These are phyloP conservation scores for Zymoseptoria tritici DNA, from an alignment of 2,329 filamentous ascomycete genomes.

Conservation along the genomic window DNA sequence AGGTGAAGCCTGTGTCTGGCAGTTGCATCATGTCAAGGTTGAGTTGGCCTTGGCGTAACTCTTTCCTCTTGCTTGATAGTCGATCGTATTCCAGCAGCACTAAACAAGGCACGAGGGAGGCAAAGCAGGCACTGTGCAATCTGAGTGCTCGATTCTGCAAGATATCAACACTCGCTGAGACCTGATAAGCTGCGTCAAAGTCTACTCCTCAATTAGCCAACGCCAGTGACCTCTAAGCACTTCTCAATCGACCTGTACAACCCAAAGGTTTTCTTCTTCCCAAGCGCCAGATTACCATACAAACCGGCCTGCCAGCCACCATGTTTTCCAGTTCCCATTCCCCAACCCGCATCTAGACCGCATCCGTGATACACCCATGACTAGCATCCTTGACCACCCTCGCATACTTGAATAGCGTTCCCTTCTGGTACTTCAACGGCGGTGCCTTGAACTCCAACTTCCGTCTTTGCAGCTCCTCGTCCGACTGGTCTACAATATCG, in stretches of 20 bases:
- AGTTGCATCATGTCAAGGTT: no score
- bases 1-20: no score
- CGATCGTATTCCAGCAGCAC: no score
- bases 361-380: conserved; percentile 53
- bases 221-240: background rate
- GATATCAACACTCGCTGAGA: no score
- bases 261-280: background rate
- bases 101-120: no score
- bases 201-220: no score
- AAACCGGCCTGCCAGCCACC: background rate
- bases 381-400: conserved; percentile 50
- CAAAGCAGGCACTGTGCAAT: no score
- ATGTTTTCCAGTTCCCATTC: background rate
- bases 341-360: background rate
- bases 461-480: conserved; percentile 52
- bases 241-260: background rate
- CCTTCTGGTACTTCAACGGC: conserved; percentile 50
- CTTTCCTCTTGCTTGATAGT: no score
- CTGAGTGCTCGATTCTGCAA: no score
- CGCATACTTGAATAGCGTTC: conserved; percentile 54
- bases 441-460: conserved; percentile 47
- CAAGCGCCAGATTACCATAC: background rate
- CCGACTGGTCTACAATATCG: conserved; percentile 56
- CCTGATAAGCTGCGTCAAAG: no score
- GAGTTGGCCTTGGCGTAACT: no score